phyloP scores from a whole-genome alignment of 352 stramenopile genomes.

The Salisapilia sapeloensis region DNA sequence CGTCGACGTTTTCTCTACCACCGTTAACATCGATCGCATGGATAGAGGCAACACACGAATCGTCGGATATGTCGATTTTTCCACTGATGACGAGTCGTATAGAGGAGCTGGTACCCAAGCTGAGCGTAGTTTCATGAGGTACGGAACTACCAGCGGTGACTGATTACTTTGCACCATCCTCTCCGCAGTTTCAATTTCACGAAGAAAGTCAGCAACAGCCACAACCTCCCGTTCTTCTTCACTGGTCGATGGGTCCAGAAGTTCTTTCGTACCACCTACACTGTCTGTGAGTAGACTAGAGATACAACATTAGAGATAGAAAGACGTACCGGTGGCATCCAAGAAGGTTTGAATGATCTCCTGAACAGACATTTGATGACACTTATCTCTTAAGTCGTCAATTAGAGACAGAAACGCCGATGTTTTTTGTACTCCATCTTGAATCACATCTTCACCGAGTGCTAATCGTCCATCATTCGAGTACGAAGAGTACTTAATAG shows the following conservation, averaged over 20 bases:
- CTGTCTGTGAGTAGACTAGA: background rate
- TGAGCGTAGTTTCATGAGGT: constrained; percentile 34
- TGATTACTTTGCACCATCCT: constrained; percentile 29
- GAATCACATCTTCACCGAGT: constrained; percentile 5
- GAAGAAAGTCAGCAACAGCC: constrained; percentile 43
- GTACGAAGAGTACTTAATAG: too few relatives aligned
- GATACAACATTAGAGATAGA: background rate
- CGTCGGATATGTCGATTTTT: too few relatives aligned
- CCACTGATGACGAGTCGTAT: too few relatives aligned
- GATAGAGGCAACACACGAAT: constrained; percentile 36
- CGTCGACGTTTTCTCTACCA: constrained; percentile 1
- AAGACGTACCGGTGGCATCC: constrained; percentile 14
- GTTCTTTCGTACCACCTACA: constrained; percentile 15
- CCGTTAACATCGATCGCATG: constrained; percentile 5
- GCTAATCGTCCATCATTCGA: too few relatives aligned
- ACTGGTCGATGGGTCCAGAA: constrained; percentile 27
- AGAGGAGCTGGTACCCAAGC: constrained; percentile 3
- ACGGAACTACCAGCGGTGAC: constrained; percentile 54
- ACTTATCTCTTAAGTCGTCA: constrained; percentile 18
- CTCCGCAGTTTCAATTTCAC: constrained; percentile 38
- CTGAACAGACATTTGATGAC: constrained; percentile 24
- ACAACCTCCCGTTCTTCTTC: constrained; percentile 38
- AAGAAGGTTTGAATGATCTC: constrained; percentile 51
- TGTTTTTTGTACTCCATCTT: constrained; percentile 11
- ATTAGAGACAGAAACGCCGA: constrained; percentile 20